Base-by-base conservation (phyloP, 495 filamentous ascomycete genomes). In the Lasiosphaeria ovina region DNA sequence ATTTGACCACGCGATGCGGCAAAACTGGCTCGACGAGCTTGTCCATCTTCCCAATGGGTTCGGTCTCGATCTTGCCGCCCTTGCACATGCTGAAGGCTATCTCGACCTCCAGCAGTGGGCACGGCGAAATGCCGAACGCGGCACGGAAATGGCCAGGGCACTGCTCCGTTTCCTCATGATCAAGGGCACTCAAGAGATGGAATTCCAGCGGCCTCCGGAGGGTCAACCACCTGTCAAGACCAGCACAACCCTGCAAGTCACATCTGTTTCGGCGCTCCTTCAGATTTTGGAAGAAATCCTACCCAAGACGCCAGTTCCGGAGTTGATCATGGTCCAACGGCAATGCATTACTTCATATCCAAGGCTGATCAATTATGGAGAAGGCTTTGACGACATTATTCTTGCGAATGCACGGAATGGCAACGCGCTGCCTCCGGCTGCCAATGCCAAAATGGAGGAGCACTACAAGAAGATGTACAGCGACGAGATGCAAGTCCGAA, bases 401-500 rank as follows among this genome's bases (percentile, higher is more conserved):
- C 89, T 97, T 67, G 81, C 82, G 17, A 94, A 96, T 66, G 89
- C 92, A 35, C 80, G 87, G 61, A 83, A 88, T 49, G 85, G 87
- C 4, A 95, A 98, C 69, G 80, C 83, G 0, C 78, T 99, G 24
- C 86, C 92, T 0, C 78, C 83, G n/a, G 83, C 84, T 24, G 87
- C 93, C 32, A 89, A 95, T 62, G 86, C 83, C 61, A 86, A 90
- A 69, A 99, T 99, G 94, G 92, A 97, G 67, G 90, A 96, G 58
- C 85, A 96, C 52, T 98, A 96, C 72, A 96, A 95, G 72, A 88
- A 88, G 62, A 96, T 99, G 91, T 98, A 98, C 69, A 88, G 89
- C 61, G 85, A 89, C 55, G 90, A 97, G 62, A 81, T 89, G 32
- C 87, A 93, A 42, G 85, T 96, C 53, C 81, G 88, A 35, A 82